Conservation (phyloP, 2,329 filamentous ascomycete genomes). For the Xylariaceae sp. region DNA sequence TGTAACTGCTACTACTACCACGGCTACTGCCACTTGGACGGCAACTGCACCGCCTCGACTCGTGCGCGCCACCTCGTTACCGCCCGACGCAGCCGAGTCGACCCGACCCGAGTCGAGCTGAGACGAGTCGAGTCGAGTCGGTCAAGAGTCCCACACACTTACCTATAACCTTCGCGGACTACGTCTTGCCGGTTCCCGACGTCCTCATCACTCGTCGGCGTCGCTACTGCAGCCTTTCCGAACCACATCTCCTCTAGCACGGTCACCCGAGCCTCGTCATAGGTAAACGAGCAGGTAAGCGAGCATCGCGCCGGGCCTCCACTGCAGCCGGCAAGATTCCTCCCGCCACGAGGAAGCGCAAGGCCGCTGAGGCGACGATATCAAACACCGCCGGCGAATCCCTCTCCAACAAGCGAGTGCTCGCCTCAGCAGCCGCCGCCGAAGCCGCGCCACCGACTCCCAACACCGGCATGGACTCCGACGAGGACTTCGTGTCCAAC, state of each 20-base stretch:
- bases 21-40: too few species aligned
- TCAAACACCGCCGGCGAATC: conserved; percentile 30
- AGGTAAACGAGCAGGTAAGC: too few species aligned
- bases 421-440: conserved; percentile 30
- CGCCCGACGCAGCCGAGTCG: too few species aligned
- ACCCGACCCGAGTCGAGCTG: too few species aligned
- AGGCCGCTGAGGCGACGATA: conserved; percentile 58
- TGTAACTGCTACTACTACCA: too few species aligned
- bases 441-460: conserved; percentile 52
- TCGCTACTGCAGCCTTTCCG: conserved; percentile 1
- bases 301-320: conserved; percentile 15
- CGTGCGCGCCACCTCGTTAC: too few species aligned
- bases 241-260: conserved; percentile 2
- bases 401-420: conserved; percentile 44
- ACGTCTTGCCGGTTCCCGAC: neutral
- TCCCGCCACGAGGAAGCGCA: conserved; percentile 52
- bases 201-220: too few species aligned
- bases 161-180: too few species aligned
- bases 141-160: too few species aligned
- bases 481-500: conserved; percentile 86
- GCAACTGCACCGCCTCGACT: too few species aligned
- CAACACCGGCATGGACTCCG: conserved; percentile 70
- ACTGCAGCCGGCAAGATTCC: conserved; percentile 44
- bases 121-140: too few species aligned
- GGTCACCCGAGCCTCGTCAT: conserved; percentile 12